phyloP scores from a whole-genome alignment of 441 rosid genomes.

The Populus hybrid region DNA sequence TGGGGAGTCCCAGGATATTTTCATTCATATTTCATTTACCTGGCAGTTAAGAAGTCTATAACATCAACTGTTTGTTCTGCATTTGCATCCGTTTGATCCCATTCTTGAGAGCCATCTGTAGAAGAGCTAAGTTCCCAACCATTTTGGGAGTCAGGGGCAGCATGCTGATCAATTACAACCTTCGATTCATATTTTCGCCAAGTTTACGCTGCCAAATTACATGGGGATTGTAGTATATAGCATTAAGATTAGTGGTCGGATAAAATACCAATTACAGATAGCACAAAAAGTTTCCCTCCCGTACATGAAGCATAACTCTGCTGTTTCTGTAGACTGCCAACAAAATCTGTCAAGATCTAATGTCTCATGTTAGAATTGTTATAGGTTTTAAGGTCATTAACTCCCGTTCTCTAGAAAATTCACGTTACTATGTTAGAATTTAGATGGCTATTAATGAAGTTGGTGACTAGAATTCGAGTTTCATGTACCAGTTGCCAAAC shows the following conservation, averaged over 20 bases:
- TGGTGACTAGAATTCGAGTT: background rate
- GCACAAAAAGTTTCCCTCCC: too few species aligned
- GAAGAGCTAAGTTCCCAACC: constrained; percentile 52
- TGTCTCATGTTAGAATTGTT: too few species aligned
- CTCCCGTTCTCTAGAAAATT: background rate
- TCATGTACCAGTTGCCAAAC: background rate
- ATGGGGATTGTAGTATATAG: too few species aligned
- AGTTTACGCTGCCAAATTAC: background rate
- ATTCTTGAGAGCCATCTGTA: constrained; percentile 55
- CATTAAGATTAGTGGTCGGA: too few species aligned
- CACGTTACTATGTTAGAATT: background rate
- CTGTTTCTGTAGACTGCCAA: too few species aligned
- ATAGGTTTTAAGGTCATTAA: too few species aligned
- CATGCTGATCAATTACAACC: constrained; percentile 50
- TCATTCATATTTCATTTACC: constrained; percentile 19
- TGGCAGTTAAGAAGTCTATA: constrained; percentile 47
- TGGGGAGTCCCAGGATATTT: background rate
- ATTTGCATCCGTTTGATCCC: constrained; percentile 48
- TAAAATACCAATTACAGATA: too few species aligned
- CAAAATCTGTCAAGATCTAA: too few species aligned
- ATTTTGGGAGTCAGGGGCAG: constrained; percentile 65
- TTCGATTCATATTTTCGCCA: constrained; percentile 44
- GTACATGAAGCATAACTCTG: too few species aligned
- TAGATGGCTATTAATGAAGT: background rate
- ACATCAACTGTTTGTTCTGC: constrained; percentile 43